phyloP scores from a whole-genome alignment of 805 yeast species.

The Metschnikowia borealis region DNA sequence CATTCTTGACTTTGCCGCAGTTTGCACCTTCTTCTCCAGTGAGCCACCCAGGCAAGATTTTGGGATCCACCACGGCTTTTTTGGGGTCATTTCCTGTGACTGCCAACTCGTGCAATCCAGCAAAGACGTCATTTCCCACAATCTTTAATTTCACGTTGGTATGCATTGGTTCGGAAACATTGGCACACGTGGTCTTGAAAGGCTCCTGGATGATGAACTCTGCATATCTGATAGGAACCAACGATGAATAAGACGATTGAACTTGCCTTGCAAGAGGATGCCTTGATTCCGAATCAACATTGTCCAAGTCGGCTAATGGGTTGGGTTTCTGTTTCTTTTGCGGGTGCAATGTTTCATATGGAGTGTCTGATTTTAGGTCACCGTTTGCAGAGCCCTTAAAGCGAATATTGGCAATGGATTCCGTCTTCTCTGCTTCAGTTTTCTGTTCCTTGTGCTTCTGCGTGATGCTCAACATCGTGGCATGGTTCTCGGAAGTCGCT shows the following conservation, averaged over 20 bases:
- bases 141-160: conserved; percentile 38
- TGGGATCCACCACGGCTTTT: conserved; percentile 47
- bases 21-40: conserved; percentile 67
- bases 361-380: conserved; percentile 27
- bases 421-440: conserved; percentile 21
- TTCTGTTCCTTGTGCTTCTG: conserved; percentile 6
- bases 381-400: conserved; percentile 57
- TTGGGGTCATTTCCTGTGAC: conserved; percentile 19
- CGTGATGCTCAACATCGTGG: conserved; percentile 21
- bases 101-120: conserved; percentile 70
- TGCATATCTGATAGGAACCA: conserved; percentile 56
- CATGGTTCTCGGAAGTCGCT: conserved; percentile 41
- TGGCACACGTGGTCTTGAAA: conserved; percentile 3
- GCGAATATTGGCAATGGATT: conserved; percentile 47
- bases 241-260: conserved; percentile 41
- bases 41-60: conserved; percentile 67
- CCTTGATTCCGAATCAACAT: not conserved
- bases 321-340: conserved; percentile 19
- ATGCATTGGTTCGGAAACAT: conserved; percentile 8
- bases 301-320: not conserved
- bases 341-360: conserved; percentile 36
- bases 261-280: conserved; percentile 3
- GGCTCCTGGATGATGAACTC: conserved; percentile 41
- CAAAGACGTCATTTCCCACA: conserved; percentile 70
- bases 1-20: conserved; percentile 39